Conservation (phyloP, 805 yeast genomes). For the Phaffomyces opuntiae region DNA sequence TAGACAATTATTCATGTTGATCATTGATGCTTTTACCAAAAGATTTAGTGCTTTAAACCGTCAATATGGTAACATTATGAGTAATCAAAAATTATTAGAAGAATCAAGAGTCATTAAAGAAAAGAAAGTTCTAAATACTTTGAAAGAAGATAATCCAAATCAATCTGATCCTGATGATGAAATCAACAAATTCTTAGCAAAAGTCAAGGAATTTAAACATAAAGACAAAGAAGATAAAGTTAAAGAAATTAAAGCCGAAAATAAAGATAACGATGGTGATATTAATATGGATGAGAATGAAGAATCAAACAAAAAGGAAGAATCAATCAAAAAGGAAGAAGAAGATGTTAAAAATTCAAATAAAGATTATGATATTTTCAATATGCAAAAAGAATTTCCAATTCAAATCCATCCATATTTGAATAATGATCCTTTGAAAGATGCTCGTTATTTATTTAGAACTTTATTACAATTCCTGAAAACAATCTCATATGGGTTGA, state of each 20-base stretch:
- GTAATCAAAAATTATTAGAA: conserved; percentile 50
- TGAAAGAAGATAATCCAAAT: conserved; percentile 24
- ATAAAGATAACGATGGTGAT: conserved; percentile 24
- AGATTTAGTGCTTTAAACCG: conserved; percentile 71
- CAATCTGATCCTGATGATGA: conserved; percentile 33
- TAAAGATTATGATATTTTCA: conserved; percentile 32
- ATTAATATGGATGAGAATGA: conserved; percentile 21
- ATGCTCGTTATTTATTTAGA: conserved; percentile 80
- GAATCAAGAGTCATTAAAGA: conserved; percentile 36
- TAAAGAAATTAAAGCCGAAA: background rate
- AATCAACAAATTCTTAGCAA: conserved; percentile 24
- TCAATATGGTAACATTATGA: conserved; percentile 59
- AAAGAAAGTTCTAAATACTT: conserved; percentile 29
- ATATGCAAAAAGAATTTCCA: conserved; percentile 45
- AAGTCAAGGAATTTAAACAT: conserved; percentile 13
- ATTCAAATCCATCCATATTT: conserved; percentile 46
- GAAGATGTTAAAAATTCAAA: conserved; percentile 9
- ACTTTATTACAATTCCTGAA: conserved; percentile 86
- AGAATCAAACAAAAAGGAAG: background rate
- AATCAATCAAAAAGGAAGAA: background rate
- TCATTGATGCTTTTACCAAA: conserved; percentile 82
- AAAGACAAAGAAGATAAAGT: conserved; percentile 1
- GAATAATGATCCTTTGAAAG: conserved; percentile 64
- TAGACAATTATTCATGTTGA: conserved; percentile 73
- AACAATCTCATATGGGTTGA: conserved; percentile 82